These are phyloP conservation scores for Elongisporangium senticosum DNA, from an alignment of 352 stramenopile species.

Conservation along the genomic window DNA sequence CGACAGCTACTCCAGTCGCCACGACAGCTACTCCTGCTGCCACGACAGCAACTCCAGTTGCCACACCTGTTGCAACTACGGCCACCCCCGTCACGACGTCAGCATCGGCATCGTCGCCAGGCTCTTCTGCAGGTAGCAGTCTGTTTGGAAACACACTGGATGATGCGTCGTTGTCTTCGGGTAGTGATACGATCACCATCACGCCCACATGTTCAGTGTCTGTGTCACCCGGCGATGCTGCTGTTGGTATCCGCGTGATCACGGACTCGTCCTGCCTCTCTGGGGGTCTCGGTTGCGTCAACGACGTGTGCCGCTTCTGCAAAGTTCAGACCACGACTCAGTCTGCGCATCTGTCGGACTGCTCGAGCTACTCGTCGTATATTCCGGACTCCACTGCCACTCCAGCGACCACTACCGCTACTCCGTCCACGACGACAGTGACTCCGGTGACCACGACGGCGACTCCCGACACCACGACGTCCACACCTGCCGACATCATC, in stretches of 20 bases:
- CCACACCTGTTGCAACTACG: too few relatives aligned
- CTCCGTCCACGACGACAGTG: conserved; percentile 2
- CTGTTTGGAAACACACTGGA: too few relatives aligned
- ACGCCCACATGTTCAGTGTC: conserved; percentile 1
- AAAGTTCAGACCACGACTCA: conserved; percentile 16
- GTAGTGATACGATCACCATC: background rate
- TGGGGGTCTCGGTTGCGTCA: conserved; percentile 28
- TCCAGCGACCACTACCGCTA: conserved; percentile 4
- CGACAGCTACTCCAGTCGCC: conserved; percentile 3
- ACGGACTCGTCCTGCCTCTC: conserved; percentile 18
- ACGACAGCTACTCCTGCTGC: conserved; percentile 12
- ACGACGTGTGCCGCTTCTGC: conserved; percentile 34
- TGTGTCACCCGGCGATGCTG: conserved; percentile 14
- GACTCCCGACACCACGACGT: background rate
- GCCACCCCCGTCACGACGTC: too few relatives aligned
- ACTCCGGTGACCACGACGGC: background rate
- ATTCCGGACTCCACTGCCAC: conserved; percentile 4
- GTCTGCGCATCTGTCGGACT: conserved; percentile 17
- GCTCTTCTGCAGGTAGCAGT: too few relatives aligned
- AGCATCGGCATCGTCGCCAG: conserved; percentile 16
- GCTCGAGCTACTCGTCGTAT: conserved; percentile 2
- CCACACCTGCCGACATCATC: background rate
- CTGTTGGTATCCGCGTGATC: conserved; percentile 20
- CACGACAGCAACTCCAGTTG: too few relatives aligned
- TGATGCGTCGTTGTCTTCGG: background rate